phyloP scores from a whole-genome alignment of 2,329 filamentous ascomycete species.

The Phaeomoniella chlamydospora region DNA sequence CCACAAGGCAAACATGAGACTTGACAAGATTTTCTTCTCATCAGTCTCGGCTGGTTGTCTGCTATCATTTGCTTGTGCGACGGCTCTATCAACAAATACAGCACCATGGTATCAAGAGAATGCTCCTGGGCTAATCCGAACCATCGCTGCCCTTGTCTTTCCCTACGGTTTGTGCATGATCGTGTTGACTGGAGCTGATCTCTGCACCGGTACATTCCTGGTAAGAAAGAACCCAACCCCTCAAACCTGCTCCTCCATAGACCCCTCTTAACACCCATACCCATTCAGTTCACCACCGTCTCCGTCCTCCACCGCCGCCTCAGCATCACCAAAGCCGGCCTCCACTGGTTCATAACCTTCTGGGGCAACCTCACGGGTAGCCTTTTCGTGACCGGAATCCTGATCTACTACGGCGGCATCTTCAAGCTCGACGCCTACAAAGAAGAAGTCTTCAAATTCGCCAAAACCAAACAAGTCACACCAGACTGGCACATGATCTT shows the following conservation, averaged over 20 bases:
- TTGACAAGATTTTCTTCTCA: constrained; percentile 38
- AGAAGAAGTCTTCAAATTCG: constrained; percentile 28
- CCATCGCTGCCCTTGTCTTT: constrained; percentile 30
- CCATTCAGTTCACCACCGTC: constrained; percentile 10
- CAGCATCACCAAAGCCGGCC: constrained; percentile 1
- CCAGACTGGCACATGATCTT: constrained; percentile 39
- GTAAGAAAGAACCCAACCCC: constrained; percentile 20
- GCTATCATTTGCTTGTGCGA: constrained; percentile 35
- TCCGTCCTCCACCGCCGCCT: constrained; percentile 4
- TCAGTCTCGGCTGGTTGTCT: constrained; percentile 36
- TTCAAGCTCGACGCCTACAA: constrained; percentile 30
- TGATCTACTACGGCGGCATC: constrained; percentile 27
- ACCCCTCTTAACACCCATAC: neutral
- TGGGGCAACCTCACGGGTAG: constrained; percentile 34
- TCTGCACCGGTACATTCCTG: constrained; percentile 33
- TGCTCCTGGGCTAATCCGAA: constrained; percentile 30
- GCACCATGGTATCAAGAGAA: constrained; percentile 34
- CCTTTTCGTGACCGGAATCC: constrained; percentile 32
- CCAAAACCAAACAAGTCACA: constrained; percentile 32
- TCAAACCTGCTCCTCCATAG: no score
- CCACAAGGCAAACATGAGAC: constrained; percentile 36
- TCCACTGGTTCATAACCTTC: constrained; percentile 22
- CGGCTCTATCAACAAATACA: constrained; percentile 26
- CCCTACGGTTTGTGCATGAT: constrained; percentile 34
- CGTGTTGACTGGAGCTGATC: constrained; percentile 31